These are phyloP conservation scores for Solanum gracilifrons DNA, from an alignment of 257 asterid species.

Conservation along the genomic window DNA sequence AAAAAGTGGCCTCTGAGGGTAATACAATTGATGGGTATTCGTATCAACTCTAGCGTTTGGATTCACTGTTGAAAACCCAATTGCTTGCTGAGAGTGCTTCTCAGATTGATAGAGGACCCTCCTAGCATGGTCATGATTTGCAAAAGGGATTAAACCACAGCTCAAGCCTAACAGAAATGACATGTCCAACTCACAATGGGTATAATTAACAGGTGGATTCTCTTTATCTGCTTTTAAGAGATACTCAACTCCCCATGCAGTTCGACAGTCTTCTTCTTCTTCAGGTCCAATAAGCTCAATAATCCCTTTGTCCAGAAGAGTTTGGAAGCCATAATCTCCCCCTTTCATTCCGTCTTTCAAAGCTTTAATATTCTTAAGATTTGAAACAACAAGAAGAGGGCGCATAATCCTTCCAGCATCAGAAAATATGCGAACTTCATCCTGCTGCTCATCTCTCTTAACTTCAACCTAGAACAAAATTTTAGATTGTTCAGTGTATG, in stretches of 20 bases:
- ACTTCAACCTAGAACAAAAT: slow-evolving; percentile 57
- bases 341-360: slow-evolving; percentile 23
- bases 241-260: slow-evolving; percentile 73
- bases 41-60: slow-evolving; percentile 66
- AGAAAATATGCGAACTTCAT: slow-evolving; percentile 76
- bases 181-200: slow-evolving; percentile 80
- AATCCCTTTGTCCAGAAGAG: slow-evolving; percentile 58
- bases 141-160: slow-evolving; percentile 82
- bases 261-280: slow-evolving; percentile 85
- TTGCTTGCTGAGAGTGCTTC: slow-evolving; percentile 97
- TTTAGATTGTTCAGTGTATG: background rate
- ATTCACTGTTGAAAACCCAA: slow-evolving; percentile 72
- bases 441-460: slow-evolving; percentile 59
- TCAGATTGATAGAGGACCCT: slow-evolving; percentile 87
- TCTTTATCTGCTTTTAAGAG: slow-evolving; percentile 46
- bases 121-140: slow-evolving; percentile 87
- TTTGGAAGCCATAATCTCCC: slow-evolving; percentile 43
- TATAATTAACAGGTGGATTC: slow-evolving; percentile 52
- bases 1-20: slow-evolving; percentile 85
- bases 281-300: slow-evolving; percentile 83
- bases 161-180: slow-evolving; percentile 78
- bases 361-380: slow-evolving; percentile 40
- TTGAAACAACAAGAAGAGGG: slow-evolving; percentile 77
- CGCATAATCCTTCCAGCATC: slow-evolving; percentile 97
- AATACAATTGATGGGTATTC: slow-evolving; percentile 63